Conservation (phyloP, 352 stramenopile genomes). For the Globisporangium spiculum region DNA sequence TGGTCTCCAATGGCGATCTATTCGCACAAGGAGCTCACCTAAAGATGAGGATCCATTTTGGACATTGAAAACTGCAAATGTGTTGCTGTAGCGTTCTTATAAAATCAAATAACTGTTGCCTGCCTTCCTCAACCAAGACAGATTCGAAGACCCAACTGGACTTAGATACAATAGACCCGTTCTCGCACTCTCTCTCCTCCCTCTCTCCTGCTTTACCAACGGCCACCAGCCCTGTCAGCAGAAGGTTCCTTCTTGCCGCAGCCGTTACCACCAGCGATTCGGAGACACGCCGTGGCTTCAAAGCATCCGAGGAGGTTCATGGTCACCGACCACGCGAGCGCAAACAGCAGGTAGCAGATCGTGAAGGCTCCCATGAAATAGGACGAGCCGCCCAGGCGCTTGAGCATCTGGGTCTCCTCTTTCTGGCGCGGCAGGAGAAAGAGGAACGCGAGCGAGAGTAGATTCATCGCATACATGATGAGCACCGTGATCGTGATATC, state of each 20-base stretch:
- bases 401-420: conserved; percentile 46
- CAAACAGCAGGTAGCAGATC: conserved; percentile 37
- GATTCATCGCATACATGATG: conserved; percentile 39
- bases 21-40: no score
- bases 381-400: conserved; percentile 29
- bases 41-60: not conserved
- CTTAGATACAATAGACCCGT: not conserved
- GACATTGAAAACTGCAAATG: not conserved
- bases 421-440: conserved; percentile 58
- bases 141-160: no score
- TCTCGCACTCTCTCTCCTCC: not conserved
- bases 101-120: not conserved
- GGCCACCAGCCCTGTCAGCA: no score
- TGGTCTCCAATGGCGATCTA: no score
- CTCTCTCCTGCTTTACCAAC: not conserved
- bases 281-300: conserved; percentile 44
- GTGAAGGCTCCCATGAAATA: conserved; percentile 34
- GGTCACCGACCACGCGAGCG: conserved; percentile 50
- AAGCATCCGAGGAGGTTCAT: conserved; percentile 67
- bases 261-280: conserved; percentile 50
- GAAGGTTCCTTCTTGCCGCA: conserved; percentile 20
- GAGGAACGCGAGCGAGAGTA: conserved; percentile 46
- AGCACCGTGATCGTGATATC: conserved; percentile 34
- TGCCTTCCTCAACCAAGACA: no score
- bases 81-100: not conserved